Base-by-base conservation (phyloP, 345 rosid genomes). In the Microthlaspi erraticum region DNA sequence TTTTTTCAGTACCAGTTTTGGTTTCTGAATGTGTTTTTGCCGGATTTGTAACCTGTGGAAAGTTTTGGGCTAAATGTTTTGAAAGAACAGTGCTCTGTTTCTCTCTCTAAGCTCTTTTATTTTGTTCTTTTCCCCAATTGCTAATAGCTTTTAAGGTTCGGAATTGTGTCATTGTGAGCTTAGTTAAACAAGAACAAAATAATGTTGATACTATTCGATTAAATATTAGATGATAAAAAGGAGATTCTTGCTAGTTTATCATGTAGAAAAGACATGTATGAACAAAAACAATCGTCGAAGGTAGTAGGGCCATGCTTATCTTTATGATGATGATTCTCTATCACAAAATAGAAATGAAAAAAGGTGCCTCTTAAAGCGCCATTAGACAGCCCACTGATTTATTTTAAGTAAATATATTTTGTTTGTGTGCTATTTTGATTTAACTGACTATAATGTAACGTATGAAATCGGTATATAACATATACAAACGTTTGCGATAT, bases 281-380 rank as follows among this genome's bases (percentile, higher is more conserved):
- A 74, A 59, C 73, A 49, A 31, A 38, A 65, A 66, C 34, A 26
- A 26, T 26, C 6, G 37, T 51, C 56, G 44, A 74, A 58, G 61
- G 55, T 29, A 48, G 77, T 71, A 62, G 78, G 78, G 23, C 26
- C 78, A 67, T 41, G 33, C 63, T 73, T 67, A 74, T 74, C 68
- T 67, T 48, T 66, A 6, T 74, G 62, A 34, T 74, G 62, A 34
- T 66, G 62, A 74, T 74, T 66, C 72, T 66, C 46, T 57, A 50
- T 74, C 73, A 59, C 73, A 66, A 14, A 59, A 59, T 51, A 43
- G 41, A 39, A 73, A 38, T 64, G 44, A 14, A 42, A 56, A 49
- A 46, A 29, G 52, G 52, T 66, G 60, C 31, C 58, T 65, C 66
- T 48, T 31, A 19, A 18, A 56, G 65, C 20, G 65, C 20, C 70